Base-by-base conservation (phyloP, 1,284 basidiomycete genomes). In the Gomphus sp. region DNA sequence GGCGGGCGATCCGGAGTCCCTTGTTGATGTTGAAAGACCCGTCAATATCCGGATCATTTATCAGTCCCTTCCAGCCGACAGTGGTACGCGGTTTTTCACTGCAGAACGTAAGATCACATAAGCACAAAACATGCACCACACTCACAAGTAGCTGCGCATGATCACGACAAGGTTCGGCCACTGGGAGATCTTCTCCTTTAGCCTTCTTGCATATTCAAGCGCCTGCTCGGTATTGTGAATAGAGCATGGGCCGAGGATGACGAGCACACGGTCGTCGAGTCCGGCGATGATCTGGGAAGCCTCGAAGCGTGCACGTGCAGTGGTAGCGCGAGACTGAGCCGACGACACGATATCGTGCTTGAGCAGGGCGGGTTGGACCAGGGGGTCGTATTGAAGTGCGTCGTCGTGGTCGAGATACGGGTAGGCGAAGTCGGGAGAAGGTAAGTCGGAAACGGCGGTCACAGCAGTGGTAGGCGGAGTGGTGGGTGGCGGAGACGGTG, bases 361-460 rank as follows among this genome's bases (percentile, higher is more conserved):
- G 53, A 98, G 84, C 56, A 97, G 79, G 0, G 89, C 89, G 18
- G 94, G 94, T 67, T 94, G 91, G 63, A 96, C 85, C 45, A 98
- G 82, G 8, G 22, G 22, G 22, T 22, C 22, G 22, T 22, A 22
- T 22, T 22, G 22, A 22, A 22, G 22, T 22, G 22, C 22, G 22
- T 22, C 22, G 22, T 22, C 22, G 22, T 22, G 22, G 22, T 22
- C 22, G 22, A 22, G 22, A 22, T 22, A 22, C 22, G 22, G 22
- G 22, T 22, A 22, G 22, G 1, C 1, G 22, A 22, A 22, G 1
- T 22, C 41, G 41, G 41, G 7, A 7, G 16, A n/a, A 16, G 41
- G n/a, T 45, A 11, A 25, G 2, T 22, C 11, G 2, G 34, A 37
- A 41, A 43, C 22, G 50, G 41, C 6, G 4, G 41, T 43, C 7